Base-by-base conservation (phyloP, 257 asterid genomes). In the Voacanga thouarsii region DNA sequence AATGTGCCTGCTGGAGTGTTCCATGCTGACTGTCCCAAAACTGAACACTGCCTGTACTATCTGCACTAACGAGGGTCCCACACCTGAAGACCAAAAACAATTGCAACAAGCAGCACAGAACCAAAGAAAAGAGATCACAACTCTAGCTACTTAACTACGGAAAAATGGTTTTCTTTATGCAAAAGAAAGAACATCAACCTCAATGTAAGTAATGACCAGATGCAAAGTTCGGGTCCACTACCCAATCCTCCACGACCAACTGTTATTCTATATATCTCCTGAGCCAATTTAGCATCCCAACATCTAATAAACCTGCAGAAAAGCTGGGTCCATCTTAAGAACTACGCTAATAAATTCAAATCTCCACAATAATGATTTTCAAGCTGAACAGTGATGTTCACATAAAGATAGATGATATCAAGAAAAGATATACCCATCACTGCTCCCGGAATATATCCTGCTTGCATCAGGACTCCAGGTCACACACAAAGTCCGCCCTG, bases 1-100 rank as follows among this genome's bases (percentile, higher is more conserved):
- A 87, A 89, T 90, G 94, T 47, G 92, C 91, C 82, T 94, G 96
- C 80, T 90, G 60, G 70, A 92, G 97, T 49, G 97, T 94, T 84
- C 99, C 99, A 78, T 89, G 89, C 66, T 86, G 88, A 78, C 92
- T 81, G 80, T 96, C 96, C 99, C 99, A 96, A 85, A 96, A 96
- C 85, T 90, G 95, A 86, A 94, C 93, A 78, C 87, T 81, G 45
- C 99, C 98, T 78, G 92, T 86, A 83, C 98, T 92, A 88, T 96
- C 99, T 37, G 90, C 99, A 82, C 91, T 85, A 67, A 85, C 91
- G 64, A 91, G 83, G 72, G 86, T 88, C 55, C 92, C 93, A 86
- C 89, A 82, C 78, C 90, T 88, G 82, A 80, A 73, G 79, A 69
- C 66, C 75, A 68, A 57, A 73, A 76, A 45, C 69, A 60, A 26